A percentile compares a stretch with the other conserved stretches of the same genome.
Evolutionary conservation across 108 stramenopile species (phyloP).

Genomic region (Fragilaria crotonensis): DNA sequence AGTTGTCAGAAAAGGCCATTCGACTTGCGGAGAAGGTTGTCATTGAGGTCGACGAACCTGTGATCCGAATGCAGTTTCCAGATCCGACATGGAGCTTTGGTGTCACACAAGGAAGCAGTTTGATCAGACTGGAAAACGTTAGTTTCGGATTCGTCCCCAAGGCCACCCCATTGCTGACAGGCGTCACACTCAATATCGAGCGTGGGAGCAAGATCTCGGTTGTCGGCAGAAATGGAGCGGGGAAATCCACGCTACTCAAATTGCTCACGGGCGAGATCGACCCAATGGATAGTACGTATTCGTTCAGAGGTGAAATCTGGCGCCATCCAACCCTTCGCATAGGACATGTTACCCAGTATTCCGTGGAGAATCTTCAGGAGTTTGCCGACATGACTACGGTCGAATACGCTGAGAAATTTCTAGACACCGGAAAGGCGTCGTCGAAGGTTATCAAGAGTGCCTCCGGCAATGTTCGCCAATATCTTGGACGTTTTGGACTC

Average conservation of each 20-base stretch:
- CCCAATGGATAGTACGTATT: constrained; percentile 47
- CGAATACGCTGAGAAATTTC: constrained; percentile 44
- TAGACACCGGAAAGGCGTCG: constrained; percentile 28
- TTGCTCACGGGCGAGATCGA: constrained; percentile 65
- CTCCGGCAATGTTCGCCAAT: constrained; percentile 62
- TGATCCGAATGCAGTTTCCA: constrained; percentile 55
- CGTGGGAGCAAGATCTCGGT: constrained; percentile 74
- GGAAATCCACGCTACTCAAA: constrained; percentile 83
- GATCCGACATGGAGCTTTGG: constrained; percentile 47
- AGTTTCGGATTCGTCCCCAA: constrained; percentile 38
- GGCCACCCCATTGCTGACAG: constrained; percentile 14
- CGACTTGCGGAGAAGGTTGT: constrained; percentile 48
- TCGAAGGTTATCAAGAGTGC: constrained; percentile 27
- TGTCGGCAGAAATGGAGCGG: constrained; percentile 84
- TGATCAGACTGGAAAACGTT: constrained; percentile 38
- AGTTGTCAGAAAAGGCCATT: constrained; percentile 23
- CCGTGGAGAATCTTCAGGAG: constrained; percentile 79
- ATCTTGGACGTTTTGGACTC: constrained; percentile 83
- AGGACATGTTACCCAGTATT: constrained; percentile 78
- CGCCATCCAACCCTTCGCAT: constrained; percentile 65
- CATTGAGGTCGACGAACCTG: constrained; percentile 58
- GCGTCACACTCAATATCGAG: constrained; percentile 41
- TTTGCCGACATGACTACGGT: constrained; percentile 64
- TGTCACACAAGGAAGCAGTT: constrained; percentile 9
- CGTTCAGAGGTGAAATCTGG: constrained; percentile 37